Percentiles rank a stretch among this genome's conserved stretches.
Conservation (phyloP, 352 stramenopile species). For the Globisporangium middletonii region DNA sequence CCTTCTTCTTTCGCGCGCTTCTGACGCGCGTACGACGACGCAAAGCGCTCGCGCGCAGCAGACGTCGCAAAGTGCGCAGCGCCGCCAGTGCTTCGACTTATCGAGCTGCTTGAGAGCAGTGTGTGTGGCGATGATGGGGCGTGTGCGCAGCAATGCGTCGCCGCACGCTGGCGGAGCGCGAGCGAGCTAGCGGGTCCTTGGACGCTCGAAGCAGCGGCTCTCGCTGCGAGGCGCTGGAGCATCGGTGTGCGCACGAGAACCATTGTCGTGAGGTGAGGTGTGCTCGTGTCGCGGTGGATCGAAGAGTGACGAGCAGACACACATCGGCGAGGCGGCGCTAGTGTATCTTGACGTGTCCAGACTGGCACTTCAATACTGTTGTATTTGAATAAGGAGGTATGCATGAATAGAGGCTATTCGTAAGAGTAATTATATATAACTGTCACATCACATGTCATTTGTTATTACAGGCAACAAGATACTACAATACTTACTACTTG, state of each 20-base stretch:
- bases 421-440: too few relatives aligned
- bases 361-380: too few relatives aligned
- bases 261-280: not conserved
- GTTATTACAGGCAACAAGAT: too few relatives aligned
- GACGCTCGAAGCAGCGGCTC: not conserved
- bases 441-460: too few relatives aligned
- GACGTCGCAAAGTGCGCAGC: constrained; percentile 3
- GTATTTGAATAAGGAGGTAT: too few relatives aligned
- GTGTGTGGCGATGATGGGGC: too few relatives aligned
- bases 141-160: not conserved
- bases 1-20: constrained; percentile 3
- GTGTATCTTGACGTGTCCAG: constrained; percentile 1
- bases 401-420: too few relatives aligned
- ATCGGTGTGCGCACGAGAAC: not conserved
- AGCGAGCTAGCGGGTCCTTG: not conserved
- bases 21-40: constrained; percentile 14
- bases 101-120: not conserved
- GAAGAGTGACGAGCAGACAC: not conserved
- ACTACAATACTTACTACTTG: too few relatives aligned
- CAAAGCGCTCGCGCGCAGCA: constrained; percentile 8
- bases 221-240: constrained; percentile 2
- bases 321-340: not conserved
- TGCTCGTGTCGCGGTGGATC: not conserved
- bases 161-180: not conserved
- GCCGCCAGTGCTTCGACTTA: not conserved